phyloP scores from a whole-genome alignment of 345 rosid genomes.

The Rhodamnia rubescens region DNA sequence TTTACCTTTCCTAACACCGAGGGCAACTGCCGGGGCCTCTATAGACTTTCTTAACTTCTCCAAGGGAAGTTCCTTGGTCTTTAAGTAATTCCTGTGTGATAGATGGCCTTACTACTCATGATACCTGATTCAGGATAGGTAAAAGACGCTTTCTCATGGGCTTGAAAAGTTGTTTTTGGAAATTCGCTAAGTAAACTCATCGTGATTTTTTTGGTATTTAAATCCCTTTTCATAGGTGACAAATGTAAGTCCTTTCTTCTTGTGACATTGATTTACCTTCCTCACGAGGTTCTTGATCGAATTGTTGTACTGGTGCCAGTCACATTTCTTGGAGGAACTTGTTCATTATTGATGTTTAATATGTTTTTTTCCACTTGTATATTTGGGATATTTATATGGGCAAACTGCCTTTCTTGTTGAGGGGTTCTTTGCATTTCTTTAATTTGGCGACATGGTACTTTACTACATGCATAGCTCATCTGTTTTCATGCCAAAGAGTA shows the following conservation, averaged over 20 bases:
- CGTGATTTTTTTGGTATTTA: not conserved
- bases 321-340: not conserved
- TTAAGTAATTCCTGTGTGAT: not conserved
- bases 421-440: not conserved
- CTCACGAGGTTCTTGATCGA: not conserved
- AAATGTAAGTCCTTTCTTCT: not conserved
- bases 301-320: not conserved
- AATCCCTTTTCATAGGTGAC: not conserved
- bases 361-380: not conserved
- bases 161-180: not conserved
- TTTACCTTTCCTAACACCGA: not conserved
- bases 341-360: not conserved
- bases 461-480: not conserved
- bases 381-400: not conserved
- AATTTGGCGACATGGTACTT: not conserved
- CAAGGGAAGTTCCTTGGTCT: not conserved
- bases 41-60: not conserved
- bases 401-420: not conserved
- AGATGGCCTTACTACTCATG: not conserved
- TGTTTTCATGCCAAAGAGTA: not conserved
- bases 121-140: not conserved
- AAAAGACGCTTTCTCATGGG: not conserved
- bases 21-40: not conserved
- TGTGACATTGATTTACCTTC: not conserved
- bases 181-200: not conserved